A percentile compares a stretch with the other conserved stretches of the same genome.
Evolutionary conservation across 2,329 filamentous ascomycete genomes (phyloP).

Genomic region (Aspergillus pseudotamarii): DNA sequence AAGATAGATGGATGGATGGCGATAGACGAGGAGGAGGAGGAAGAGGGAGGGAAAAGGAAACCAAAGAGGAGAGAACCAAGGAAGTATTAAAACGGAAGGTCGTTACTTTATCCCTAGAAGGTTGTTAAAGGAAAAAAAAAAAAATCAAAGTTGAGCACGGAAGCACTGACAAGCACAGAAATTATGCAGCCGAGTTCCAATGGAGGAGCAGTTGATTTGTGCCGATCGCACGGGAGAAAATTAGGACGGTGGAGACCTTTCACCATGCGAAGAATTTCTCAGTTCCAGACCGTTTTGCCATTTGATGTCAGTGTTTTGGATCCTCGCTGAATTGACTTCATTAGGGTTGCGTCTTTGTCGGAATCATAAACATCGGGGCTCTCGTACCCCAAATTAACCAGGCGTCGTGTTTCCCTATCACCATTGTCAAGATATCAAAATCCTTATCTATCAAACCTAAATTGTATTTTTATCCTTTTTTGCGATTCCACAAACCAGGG

Average conservation of each 20-base stretch:
- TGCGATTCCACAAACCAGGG: not conserved
- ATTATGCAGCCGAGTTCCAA: not conserved
- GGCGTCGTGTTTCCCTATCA: not conserved
- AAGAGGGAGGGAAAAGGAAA: not conserved
- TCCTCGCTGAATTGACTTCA: constrained; percentile 1
- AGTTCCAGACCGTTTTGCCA: constrained; percentile 6
- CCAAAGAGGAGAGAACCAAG: not conserved
- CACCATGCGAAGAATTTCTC: not conserved
- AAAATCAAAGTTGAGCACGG: not conserved
- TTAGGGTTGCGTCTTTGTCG: not conserved
- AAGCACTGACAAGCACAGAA: not conserved
- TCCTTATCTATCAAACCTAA: not conserved
- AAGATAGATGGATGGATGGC: not conserved
- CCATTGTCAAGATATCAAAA: not conserved
- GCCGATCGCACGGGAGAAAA: constrained; percentile 15
- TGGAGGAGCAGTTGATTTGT: not conserved
- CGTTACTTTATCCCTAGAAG: not conserved
- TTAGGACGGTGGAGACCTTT: constrained; percentile 5
- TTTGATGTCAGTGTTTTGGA: constrained; percentile 5
- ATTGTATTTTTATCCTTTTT: not conserved
- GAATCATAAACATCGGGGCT: not conserved
- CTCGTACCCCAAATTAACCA: not conserved
- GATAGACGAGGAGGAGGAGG: not conserved
- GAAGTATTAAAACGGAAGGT: not conserved
- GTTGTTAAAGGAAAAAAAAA: not conserved